These are phyloP conservation scores for Clavispora vitiphila DNA, from an alignment of 805 yeast species.

Conservation along the genomic window DNA sequence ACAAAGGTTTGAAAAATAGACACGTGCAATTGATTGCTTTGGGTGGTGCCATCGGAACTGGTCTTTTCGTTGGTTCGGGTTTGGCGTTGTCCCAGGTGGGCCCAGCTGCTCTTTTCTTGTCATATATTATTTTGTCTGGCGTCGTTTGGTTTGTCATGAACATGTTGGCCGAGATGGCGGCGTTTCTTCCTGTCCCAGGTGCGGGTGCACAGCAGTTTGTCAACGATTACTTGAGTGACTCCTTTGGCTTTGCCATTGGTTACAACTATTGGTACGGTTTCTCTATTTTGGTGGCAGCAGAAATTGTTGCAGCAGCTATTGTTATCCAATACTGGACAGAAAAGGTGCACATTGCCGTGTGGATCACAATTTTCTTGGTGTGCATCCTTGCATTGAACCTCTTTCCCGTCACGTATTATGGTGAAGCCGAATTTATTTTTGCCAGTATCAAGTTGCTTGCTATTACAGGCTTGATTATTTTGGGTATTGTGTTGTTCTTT, in stretches of 20 bases:
- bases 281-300: slow-evolving; percentile 16
- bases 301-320: slow-evolving; percentile 16
- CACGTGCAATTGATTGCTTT: slow-evolving; percentile 19
- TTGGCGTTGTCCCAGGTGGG: slow-evolving; percentile 11
- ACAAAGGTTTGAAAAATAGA: slow-evolving; percentile 18
- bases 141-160: slow-evolving; percentile 20
- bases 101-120: slow-evolving; percentile 16
- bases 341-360: slow-evolving; percentile 30
- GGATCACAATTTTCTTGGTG: slow-evolving; percentile 31
- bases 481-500: slow-evolving; percentile 17
- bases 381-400: slow-evolving; percentile 9
- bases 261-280: slow-evolving; percentile 18
- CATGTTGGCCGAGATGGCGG: slow-evolving; percentile 19
- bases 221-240: slow-evolving; percentile 14
- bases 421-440: slow-evolving; percentile 16
- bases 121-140: slow-evolving; percentile 13
- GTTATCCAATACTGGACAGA: slow-evolving; percentile 17
- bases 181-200: slow-evolving; percentile 18
- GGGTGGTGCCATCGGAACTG: slow-evolving; percentile 21
- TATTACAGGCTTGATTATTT: slow-evolving; percentile 16
- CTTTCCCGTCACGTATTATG: slow-evolving; percentile 14
- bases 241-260: slow-evolving; percentile 17
- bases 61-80: slow-evolving; percentile 18
- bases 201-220: slow-evolving; percentile 18
- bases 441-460: slow-evolving; percentile 17